Base-by-base conservation (phyloP, 768 basidiomycete genomes). In the Lentinula aciculospora region DNA sequence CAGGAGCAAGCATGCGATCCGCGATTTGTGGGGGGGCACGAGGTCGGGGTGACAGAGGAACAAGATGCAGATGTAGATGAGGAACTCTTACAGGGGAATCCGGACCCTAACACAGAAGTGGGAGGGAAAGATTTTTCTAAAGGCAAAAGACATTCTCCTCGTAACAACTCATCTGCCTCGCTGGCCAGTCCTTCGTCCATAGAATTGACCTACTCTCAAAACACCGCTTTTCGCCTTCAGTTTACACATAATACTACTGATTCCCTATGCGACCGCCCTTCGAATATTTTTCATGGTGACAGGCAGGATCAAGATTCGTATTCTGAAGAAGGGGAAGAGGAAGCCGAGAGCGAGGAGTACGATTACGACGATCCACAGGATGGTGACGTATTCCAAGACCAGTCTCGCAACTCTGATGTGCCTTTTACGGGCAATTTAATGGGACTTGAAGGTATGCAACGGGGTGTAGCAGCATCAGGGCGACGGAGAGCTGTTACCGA, bases 1-100 rank as follows among this genome's bases (percentile, higher is more conserved):
- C 46, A 57, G 45, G 56, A 39, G 34, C 37, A 48, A 29, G 19
- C 36, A 12, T 49, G 56, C 27, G 29, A 48, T 25, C 56, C 56
- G 6, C 56, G 34, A n/a, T 49, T 34, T 25, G 56, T 57, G 7
- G 25, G 46, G 27, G 32, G 48, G 2, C 56, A 48, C 17, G 46
- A 57, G 28, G 21, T 57, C 3, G 42, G 39, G 5, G 42, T 28
- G 25, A 28, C 42, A 23, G 44, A 45, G 7, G 9, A 3, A 13
- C 27, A 44, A 12, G 40, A 40, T 6, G 54, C 21, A 19, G 36
- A 56, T 17, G 54, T 13, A 19, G 36, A 56, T 17, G 54, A 8
- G n/a, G 27, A 29, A 21, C n/a, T 9, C 17, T 27, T 23, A 5
- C 29, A 31, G 27, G 40, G 21, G 8, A 28, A 45, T 19, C 40